Base-by-base conservation (phyloP, 2,329 filamentous ascomycete genomes). In the Sclerotinia trifoliorum region DNA sequence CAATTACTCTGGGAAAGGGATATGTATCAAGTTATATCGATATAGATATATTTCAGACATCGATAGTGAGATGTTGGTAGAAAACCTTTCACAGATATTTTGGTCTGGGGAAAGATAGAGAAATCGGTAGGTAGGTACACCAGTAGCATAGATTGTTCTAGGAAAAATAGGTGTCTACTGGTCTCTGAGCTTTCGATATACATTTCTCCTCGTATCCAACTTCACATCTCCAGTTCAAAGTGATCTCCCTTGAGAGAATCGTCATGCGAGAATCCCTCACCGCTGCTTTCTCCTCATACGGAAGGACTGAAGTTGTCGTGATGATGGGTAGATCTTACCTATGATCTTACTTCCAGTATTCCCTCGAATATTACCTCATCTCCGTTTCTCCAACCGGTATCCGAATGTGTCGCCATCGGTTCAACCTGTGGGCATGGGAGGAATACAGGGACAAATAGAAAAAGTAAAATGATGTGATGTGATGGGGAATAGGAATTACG, bases 321-420 rank as follows among this genome's bases (percentile, higher is more conserved):
- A 58, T 58, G 29, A 56, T 32, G 35, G 29, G 54, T n/a, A 55
- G 8, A 8, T 35, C 5, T 35, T 35, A 35, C 7, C 8, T n/a
- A 56, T 19, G 29, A 19, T 56, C 54, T 15, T 35, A 56, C 54
- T n/a, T n/a, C 15, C 15, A 58, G 10, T 19, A 19, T 29, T 19
- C 39, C 26, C 56, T 29, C n/a, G 8, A 32, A 32, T 55, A 29
- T 21, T 15, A 56, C 24, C 56, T 32, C 24, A 44, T 46, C 56
- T 29, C 39, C 11, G 6, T 60, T 19, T 13, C 35, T 44, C 51
- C 21, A 44, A 32, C 32, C 19, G 21, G 24, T 44, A 65, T 35
- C 24, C 63, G 56, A 32, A 65, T 57, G 42, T 39, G 42, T 39
- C 63, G 51, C 51, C 24, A 55, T 57, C 48, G 48, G 52, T 26